These are phyloP conservation scores for Cucurbita pepo DNA, from an alignment of 306 rosid genomes.

Conservation along the genomic window DNA sequence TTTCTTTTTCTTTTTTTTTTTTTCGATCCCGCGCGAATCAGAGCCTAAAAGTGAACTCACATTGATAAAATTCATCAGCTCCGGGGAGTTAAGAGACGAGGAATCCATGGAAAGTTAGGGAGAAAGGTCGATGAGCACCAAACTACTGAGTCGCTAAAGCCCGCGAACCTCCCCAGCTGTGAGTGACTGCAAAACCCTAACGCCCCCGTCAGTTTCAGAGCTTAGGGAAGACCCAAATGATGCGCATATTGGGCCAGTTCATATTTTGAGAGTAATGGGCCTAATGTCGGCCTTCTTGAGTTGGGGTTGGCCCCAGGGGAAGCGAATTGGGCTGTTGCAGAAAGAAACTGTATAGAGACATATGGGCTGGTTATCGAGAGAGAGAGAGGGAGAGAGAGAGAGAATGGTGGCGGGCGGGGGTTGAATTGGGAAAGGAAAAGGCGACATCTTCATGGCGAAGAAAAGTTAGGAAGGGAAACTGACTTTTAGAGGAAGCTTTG, in stretches of 20 bases:
- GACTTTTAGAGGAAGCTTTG: not conserved
- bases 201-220: too few species aligned
- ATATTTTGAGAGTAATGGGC: too few species aligned
- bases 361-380: too few species aligned
- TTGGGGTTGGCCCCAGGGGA: too few species aligned
- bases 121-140: not conserved
- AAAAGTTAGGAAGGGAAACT: not conserved
- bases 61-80: constrained; percentile 45
- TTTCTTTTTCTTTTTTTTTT: too few species aligned
- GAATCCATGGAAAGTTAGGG: constrained; percentile 42
- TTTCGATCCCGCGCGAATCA: not conserved
- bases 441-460: not conserved
- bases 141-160: not conserved
- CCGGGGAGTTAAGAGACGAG: constrained; percentile 40
- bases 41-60: constrained; percentile 21
- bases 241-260: too few species aligned
- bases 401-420: too few species aligned
- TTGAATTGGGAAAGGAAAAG: not conserved
- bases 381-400: too few species aligned
- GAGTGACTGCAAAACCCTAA: not conserved
- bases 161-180: not conserved
- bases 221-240: too few species aligned
- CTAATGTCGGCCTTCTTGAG: too few species aligned
- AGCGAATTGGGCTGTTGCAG: too few species aligned
- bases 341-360: too few species aligned